Conservation (phyloP, 805 yeast species). For the Candida nanaspora region DNA sequence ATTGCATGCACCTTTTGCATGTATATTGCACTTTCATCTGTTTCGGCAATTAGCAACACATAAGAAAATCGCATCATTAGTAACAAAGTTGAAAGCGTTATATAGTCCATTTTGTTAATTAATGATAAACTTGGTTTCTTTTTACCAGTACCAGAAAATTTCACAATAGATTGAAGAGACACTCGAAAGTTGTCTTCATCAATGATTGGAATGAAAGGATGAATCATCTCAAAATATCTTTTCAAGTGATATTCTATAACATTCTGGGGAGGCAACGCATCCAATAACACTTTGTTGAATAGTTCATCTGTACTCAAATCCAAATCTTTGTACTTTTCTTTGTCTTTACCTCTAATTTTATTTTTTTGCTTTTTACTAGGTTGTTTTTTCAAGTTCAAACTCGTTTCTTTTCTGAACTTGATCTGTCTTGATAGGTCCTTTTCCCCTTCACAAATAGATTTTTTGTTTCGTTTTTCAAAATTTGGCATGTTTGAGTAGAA, state of each 20-base stretch:
- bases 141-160: slow-evolving; percentile 2
- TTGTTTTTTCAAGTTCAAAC: not conserved
- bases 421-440: slow-evolving; percentile 6
- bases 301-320: slow-evolving; percentile 1
- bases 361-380: not conserved
- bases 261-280: slow-evolving; percentile 20
- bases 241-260: slow-evolving; percentile 31
- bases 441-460: not conserved
- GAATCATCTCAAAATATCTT: slow-evolving; percentile 30
- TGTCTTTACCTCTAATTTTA: not conserved
- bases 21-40: slow-evolving; percentile 11
- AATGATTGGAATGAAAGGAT: slow-evolving; percentile 41
- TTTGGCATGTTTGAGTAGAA: slow-evolving; percentile 2
- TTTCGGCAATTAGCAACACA: slow-evolving; percentile 7
- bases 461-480: not conserved
- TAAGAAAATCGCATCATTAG: slow-evolving; percentile 23
- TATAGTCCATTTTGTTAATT: slow-evolving; percentile 11
- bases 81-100: slow-evolving; percentile 19
- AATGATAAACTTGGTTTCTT: slow-evolving; percentile 5
- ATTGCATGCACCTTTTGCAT: slow-evolving; percentile 26
- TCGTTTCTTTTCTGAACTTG: slow-evolving; percentile 4
- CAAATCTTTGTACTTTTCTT: not conserved
- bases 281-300: slow-evolving; percentile 6
- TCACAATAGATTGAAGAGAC: slow-evolving; percentile 27
- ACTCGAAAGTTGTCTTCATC: slow-evolving; percentile 32